These are phyloP conservation scores for Arachis monticola DNA, from an alignment of 331 rosid genomes.

Conservation along the genomic window DNA sequence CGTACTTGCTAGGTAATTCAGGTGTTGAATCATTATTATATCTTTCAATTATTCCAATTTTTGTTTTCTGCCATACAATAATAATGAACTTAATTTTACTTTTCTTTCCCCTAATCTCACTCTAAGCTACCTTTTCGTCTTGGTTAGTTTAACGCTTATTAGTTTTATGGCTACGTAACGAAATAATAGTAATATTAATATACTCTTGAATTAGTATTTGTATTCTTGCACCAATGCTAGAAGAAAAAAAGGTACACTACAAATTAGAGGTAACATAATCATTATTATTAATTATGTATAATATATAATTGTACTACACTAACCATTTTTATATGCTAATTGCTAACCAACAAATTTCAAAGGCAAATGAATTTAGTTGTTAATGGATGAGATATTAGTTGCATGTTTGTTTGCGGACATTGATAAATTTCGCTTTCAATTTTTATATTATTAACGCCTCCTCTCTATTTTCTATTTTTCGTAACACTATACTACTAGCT, in stretches of 20 bases:
- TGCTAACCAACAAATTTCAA: conserved; percentile 13
- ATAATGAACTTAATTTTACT: too few species aligned
- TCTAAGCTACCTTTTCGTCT: neutral
- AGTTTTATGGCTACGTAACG: conserved; percentile 8
- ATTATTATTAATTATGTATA: neutral
- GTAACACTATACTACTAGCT: neutral
- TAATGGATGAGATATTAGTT: conserved; percentile 26
- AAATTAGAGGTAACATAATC: conserved; percentile 20
- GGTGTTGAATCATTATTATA: too few species aligned
- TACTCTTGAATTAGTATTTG: neutral
- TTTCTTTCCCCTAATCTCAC: neutral
- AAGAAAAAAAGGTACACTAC: conserved; percentile 7
- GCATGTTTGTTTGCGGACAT: conserved; percentile 23
- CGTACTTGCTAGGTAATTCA: conserved; percentile 37
- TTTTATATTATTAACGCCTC: neutral
- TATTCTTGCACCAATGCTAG: conserved; percentile 20
- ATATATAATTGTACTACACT: neutral
- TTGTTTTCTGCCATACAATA: too few species aligned
- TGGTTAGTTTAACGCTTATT: conserved; percentile 14
- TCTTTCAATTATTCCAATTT: neutral
- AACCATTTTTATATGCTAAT: conserved; percentile 6
- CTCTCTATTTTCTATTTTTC: neutral
- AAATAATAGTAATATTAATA: neutral
- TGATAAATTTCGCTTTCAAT: conserved; percentile 35
- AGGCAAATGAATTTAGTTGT: conserved; percentile 22